Evolutionary conservation across 805 yeast genomes (phyloP).

Genomic region (Kuraishia piskuri): DNA sequence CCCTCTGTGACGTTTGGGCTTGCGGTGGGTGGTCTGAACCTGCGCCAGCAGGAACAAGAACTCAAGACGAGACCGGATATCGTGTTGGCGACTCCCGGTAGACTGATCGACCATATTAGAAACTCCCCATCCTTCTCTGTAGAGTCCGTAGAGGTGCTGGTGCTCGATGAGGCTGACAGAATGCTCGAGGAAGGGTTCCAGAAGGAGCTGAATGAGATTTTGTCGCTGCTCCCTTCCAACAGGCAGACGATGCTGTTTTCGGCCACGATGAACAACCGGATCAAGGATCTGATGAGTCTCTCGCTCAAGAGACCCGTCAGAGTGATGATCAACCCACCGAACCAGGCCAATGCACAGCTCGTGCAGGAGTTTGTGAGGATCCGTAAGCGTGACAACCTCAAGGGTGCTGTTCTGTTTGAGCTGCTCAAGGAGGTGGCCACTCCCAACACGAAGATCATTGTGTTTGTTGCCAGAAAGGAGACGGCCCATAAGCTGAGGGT

Average conservation of each 20-base stretch:
- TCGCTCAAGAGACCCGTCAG: conserved; percentile 88
- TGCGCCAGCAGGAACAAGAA: conserved; percentile 93
- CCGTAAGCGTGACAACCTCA: conserved; percentile 76
- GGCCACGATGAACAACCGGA: conserved; percentile 95
- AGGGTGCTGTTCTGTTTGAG: conserved; percentile 75
- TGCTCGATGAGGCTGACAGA: conserved; percentile 97
- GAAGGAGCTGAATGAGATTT: conserved; percentile 84
- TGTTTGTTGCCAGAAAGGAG: conserved; percentile 88
- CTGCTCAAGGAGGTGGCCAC: conserved; percentile 61
- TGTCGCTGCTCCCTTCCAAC: conserved; percentile 77
- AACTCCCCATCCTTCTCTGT: conserved; percentile 90
- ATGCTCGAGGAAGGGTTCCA: conserved; percentile 99
- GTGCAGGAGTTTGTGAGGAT: conserved; percentile 92
- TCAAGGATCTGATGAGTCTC: conserved; percentile 79
- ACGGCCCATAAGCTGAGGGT: conserved; percentile 83
- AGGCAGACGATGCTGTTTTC: conserved; percentile 93
- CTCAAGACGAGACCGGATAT: conserved; percentile 89
- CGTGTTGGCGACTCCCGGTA: conserved; percentile 97
- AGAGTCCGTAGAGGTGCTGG: conserved; percentile 85
- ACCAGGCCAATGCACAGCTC: conserved; percentile 85
- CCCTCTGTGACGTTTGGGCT: conserved; percentile 77
- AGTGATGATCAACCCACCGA: conserved; percentile 94
- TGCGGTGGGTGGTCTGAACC: conserved; percentile 96
- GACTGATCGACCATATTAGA: conserved; percentile 93
- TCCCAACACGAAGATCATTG: conserved; percentile 67